Evolutionary conservation across 768 basidiomycete species (phyloP).

Genomic region (Leccinum broughii): DNA sequence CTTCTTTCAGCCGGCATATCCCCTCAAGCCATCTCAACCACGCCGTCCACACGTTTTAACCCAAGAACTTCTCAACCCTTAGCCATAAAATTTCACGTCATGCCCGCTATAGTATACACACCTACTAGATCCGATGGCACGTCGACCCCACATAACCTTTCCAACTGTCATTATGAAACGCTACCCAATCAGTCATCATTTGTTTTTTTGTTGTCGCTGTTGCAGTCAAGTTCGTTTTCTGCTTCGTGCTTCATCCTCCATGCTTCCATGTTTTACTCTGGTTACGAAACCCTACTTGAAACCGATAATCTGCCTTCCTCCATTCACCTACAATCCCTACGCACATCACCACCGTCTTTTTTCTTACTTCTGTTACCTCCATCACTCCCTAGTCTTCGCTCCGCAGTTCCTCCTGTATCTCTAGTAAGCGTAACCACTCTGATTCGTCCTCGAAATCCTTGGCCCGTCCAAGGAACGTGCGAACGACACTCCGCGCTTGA

Average conservation of each 20-base stretch:
- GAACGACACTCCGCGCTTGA: slow-evolving; percentile 82
- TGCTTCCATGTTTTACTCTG: slow-evolving; percentile 20
- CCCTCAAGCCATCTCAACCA: slow-evolving; percentile 1
- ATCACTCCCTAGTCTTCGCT: slow-evolving; percentile 14
- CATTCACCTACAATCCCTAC: background rate
- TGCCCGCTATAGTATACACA: background rate
- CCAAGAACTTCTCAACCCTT: slow-evolving; percentile 5
- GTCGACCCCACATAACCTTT: background rate
- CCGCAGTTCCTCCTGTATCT: slow-evolving; percentile 43
- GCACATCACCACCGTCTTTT: slow-evolving; percentile 17
- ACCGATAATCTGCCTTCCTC: background rate
- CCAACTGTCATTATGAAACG: slow-evolving; percentile 22
- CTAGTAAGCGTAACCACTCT: slow-evolving; percentile 73
- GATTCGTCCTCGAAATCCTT: slow-evolving; percentile 87
- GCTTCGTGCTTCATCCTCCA: slow-evolving; percentile 9
- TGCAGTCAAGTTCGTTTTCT: background rate
- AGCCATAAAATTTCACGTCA: slow-evolving; percentile 4
- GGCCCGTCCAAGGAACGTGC: slow-evolving; percentile 87
- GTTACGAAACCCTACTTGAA: background rate
- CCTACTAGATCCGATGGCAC: slow-evolving; percentile 7
- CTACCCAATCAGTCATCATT: slow-evolving; percentile 2
- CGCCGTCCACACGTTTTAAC: background rate
- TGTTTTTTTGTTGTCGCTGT: background rate
- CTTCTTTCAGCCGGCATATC: slow-evolving; percentile 2
- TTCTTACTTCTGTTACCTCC: background rate